phyloP scores from a whole-genome alignment of 2,329 filamentous ascomycete species.

The Trichoderma sp. region DNA sequence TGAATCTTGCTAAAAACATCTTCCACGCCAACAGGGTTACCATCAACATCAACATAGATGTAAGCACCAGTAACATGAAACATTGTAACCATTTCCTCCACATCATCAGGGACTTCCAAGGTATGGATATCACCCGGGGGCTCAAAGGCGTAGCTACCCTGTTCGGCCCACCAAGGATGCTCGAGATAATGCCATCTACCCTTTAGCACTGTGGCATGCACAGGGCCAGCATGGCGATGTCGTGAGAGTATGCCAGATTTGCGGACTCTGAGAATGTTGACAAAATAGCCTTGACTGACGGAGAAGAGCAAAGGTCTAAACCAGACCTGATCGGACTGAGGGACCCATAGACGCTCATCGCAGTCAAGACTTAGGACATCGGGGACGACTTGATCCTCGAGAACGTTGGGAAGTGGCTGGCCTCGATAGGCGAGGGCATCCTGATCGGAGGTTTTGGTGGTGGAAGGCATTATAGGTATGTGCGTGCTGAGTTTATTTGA shows the following conservation, averaged over 20 bases:
- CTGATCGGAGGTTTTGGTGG: background rate
- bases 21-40: background rate
- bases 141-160: background rate
- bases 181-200: background rate
- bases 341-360: background rate
- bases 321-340: background rate
- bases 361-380: background rate
- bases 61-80: slow-evolving; percentile 3
- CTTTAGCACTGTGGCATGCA: background rate
- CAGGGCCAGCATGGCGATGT: background rate
- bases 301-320: background rate
- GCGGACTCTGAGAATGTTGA: background rate
- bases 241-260: background rate
- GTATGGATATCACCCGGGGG: background rate
- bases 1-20: background rate
- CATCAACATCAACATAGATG: background rate
- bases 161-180: background rate
- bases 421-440: background rate
- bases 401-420: background rate
- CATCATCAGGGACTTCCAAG: background rate
- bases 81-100: background rate
- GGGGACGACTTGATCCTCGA: background rate
- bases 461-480: background rate
- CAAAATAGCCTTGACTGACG: background rate
- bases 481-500: background rate